Base-by-base conservation (phyloP, 2,329 filamentous ascomycete genomes). In the Taxawa tesnikishii region DNA sequence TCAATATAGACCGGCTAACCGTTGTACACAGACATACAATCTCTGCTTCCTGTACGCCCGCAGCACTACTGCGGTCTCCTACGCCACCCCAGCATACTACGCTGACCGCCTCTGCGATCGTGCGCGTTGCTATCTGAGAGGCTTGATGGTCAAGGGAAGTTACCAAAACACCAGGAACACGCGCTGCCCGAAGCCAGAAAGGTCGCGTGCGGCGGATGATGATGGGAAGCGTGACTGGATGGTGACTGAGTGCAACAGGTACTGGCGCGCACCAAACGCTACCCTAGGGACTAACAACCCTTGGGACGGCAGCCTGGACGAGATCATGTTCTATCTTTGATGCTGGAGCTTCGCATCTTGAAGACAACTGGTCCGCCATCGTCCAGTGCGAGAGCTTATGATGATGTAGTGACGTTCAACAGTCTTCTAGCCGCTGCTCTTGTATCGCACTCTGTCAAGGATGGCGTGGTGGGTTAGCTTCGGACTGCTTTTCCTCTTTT, bases 31-130 rank as follows among this genome's bases (percentile, higher is more conserved):
- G 44, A 58, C 83, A 0, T 79, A 85, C 49, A 73, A 80, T 32
- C 65, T 92, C 49, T 90, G 82, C 55, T 88, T 92, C 52, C 61
- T 84, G 0, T 94, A 80, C 47, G 83, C 81, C 6, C 74, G 87
- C 4, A 83, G 85, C 0, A 90, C 83, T n/a, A 85, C 84, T 53
- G 79, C 84, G 0, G 83, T 94, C 30, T 83, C 79, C 47, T 74
- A 92, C 43, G 88, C 81, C 44, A 83, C 85, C 0, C 83, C 85
- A 0, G 85, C 84, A 0, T 93, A 93, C 61, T 54, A 54, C 33
- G 56, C 57, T 6, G 55, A 60, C 31, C 46, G 47, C 2, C 48
- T 61, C 2, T 60, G 55, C 38, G 56, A 59, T 11, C 50, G 56
- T 2, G 56, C 43, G 1, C 38, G 46, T 2, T 13, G 12, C n/a